phyloP scores from a whole-genome alignment of 2,329 filamentous ascomycete genomes.

The Geosmithia morbida region DNA sequence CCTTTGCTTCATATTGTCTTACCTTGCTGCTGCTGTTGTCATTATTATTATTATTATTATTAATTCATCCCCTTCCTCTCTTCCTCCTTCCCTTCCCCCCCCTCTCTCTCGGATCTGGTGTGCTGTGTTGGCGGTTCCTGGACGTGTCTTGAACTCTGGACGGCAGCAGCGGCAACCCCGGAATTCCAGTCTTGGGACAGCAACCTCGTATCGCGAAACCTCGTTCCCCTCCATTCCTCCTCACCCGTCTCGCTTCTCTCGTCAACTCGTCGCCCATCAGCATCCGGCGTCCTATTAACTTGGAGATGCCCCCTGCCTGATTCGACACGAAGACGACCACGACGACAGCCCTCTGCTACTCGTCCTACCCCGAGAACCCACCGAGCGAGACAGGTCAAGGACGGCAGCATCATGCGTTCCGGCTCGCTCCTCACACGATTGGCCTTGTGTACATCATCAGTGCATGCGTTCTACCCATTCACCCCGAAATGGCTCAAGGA shows the following conservation, averaged over 20 bases:
- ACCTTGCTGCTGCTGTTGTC: background rate
- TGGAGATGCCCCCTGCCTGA: background rate
- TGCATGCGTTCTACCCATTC: conserved; percentile 33
- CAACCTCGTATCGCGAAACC: background rate
- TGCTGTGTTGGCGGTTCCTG: background rate
- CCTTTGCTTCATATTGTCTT: background rate
- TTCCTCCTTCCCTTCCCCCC: too few species aligned
- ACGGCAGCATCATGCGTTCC: conserved; percentile 22
- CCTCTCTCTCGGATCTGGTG: background rate
- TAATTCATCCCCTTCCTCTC: background rate
- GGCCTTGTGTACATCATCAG: conserved; percentile 29
- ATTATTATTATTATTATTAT: background rate
- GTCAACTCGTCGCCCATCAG: background rate
- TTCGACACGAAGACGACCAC: background rate
- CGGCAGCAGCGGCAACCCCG: background rate
- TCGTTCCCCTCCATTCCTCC: background rate
- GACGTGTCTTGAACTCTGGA: background rate
- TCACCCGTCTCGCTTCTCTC: background rate
- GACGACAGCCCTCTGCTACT: background rate
- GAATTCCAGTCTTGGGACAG: background rate
- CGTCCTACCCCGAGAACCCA: background rate
- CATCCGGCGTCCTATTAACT: too few species aligned
- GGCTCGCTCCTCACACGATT: conserved; percentile 25
- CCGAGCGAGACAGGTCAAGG: background rate
- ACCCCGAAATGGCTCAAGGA: conserved; percentile 20